Conservation (phyloP, 2,329 filamentous ascomycete species). For the Apiospora phragmitis region DNA sequence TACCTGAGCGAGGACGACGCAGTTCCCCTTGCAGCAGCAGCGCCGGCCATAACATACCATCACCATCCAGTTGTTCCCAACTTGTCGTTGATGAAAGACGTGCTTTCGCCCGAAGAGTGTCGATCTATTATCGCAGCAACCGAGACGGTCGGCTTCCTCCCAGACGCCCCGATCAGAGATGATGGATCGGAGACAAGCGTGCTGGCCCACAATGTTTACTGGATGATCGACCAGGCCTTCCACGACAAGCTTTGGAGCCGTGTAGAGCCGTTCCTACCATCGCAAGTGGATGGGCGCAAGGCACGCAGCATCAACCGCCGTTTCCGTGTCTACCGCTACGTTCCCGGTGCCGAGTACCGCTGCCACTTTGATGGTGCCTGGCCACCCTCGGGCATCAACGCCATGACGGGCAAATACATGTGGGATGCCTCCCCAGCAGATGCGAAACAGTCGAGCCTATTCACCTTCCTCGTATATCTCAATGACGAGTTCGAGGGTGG, state of each 20-base stretch:
- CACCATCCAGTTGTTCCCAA: slow-evolving; percentile 64
- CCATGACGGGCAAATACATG: slow-evolving; percentile 55
- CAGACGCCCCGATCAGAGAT: slow-evolving; percentile 67
- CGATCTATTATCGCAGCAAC: slow-evolving; percentile 65
- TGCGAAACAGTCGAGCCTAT: slow-evolving; percentile 65
- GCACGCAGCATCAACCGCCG: slow-evolving; percentile 67
- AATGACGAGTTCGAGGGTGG: slow-evolving; percentile 73
- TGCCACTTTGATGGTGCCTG: slow-evolving; percentile 73
- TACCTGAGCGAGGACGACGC: slow-evolving; percentile 61
- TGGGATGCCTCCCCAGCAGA: slow-evolving; percentile 64
- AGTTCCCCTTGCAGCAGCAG: slow-evolving; percentile 47
- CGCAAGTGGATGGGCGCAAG: slow-evolving; percentile 52
- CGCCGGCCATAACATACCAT: slow-evolving; percentile 52
- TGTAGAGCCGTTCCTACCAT: slow-evolving; percentile 58
- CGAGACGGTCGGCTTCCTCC: slow-evolving; percentile 65
- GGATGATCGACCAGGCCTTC: slow-evolving; percentile 65
- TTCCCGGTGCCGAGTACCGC: slow-evolving; percentile 71
- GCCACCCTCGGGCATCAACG: slow-evolving; percentile 66
- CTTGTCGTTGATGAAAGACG: slow-evolving; percentile 58
- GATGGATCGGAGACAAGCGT: slow-evolving; percentile 62
- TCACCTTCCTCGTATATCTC: slow-evolving; percentile 69
- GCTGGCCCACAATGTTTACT: slow-evolving; percentile 73
- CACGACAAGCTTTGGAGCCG: slow-evolving; percentile 64
- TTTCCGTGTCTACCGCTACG: slow-evolving; percentile 72
- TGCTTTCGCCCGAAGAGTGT: slow-evolving; percentile 63